Base-by-base conservation (phyloP, 2,329 filamentous ascomycete species). In the Hysterium pulicare region DNA sequence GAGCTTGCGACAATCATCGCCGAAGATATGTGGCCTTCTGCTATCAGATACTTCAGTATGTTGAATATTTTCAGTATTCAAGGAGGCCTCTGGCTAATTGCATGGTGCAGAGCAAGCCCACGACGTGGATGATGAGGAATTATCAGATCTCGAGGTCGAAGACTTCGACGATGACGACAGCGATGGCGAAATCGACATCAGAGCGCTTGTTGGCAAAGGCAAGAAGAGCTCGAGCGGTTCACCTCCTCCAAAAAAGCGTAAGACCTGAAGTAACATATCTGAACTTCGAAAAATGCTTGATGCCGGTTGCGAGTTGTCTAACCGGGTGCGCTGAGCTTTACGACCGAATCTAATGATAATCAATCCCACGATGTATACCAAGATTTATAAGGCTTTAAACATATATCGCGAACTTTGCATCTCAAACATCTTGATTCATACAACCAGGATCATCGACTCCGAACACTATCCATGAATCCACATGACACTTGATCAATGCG, bases 21-120 rank as follows among this genome's bases (percentile, higher is more conserved):
- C 7, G 90, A 97, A 62, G 91, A 97, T 55, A 72, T 97, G 40
- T 96, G 86, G 84, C 87, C 88, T 36, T 82, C 83, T 49, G 91
- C 90, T 44, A 84, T 95, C 66, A 88, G 87, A 67, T 94, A 93
- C 72, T 97, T 93, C 72, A 86, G 88, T 93, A 74, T 71, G 87
- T 79, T 2, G n/a, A 40, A 20, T 19, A 16, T 15, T 5, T 13
- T 16, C 22, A 15, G n/a, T 36, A 5, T 17, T 30, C 20, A 13
- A 8, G 11, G 28, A 8, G 20, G 10, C 35, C 36, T 20, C 8
- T 40, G 41, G 38, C 8, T 5, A 31, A 35, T 13, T 11, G 11
- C 3, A 13, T 21, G 1, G 31, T 34, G 9, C 51, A 66, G 62
- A 63, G 45, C 46, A 40, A 19, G 83, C 78, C 40, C 78, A 87